Conservation (phyloP, 306 rosid genomes). For the Prosopis cineraria region DNA sequence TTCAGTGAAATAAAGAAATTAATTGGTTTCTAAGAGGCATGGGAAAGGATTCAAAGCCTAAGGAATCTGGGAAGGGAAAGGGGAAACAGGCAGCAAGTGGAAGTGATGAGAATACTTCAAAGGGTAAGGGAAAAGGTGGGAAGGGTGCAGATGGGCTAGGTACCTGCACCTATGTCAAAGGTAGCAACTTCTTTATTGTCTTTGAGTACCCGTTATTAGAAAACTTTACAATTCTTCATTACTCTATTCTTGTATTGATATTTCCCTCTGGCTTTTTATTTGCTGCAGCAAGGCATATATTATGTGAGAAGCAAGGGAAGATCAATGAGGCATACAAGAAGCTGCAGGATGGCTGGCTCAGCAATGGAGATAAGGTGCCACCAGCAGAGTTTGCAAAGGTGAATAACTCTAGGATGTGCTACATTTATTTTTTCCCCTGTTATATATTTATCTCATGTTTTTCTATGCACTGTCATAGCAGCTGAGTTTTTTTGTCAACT, state of each 20-base stretch:
- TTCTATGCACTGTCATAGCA: background rate
- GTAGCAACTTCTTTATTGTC: constrained; percentile 36
- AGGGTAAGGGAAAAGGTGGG: constrained; percentile 87
- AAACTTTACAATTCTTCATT: background rate
- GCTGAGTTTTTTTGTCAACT: background rate
- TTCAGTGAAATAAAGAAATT: constrained; percentile 5
- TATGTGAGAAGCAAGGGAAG: constrained; percentile 97
- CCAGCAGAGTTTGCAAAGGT: constrained; percentile 97
- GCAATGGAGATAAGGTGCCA: constrained; percentile 92
- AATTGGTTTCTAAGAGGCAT: constrained; percentile 44
- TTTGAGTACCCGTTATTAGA: background rate
- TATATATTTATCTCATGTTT: background rate
- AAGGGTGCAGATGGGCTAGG: constrained; percentile 89
- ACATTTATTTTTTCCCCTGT: background rate
- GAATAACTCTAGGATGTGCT: constrained; percentile 22
- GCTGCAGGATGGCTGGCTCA: constrained; percentile 93
- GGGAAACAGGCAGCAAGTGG: constrained; percentile 79
- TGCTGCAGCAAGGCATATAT: constrained; percentile 77
- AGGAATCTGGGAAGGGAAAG: constrained; percentile 85
- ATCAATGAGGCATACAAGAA: constrained; percentile 96
- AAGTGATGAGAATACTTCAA: constrained; percentile 70
- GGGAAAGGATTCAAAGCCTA: constrained; percentile 84
- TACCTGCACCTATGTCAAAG: constrained; percentile 96
- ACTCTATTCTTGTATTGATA: background rate
- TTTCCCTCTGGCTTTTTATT: constrained; percentile 23